Percentiles rank a stretch among this genome's conserved stretches.
phyloP scores from a whole-genome alignment of 768 basidiomycete genomes.

The Galerina marginata region DNA sequence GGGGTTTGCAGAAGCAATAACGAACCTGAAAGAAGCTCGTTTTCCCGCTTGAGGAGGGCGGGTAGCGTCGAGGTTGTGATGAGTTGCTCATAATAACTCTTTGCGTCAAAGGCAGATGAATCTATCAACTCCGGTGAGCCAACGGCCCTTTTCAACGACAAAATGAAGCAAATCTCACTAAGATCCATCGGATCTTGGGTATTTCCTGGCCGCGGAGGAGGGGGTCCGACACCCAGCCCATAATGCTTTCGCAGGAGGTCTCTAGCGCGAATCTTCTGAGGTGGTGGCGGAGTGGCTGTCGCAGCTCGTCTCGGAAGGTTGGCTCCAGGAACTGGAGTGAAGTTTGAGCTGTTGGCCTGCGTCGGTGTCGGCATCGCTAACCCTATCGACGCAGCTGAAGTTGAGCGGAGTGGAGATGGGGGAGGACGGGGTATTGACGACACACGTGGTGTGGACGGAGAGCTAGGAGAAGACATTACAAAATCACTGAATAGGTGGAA shows the following conservation, averaged over 20 bases:
- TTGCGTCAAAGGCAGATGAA: conserved; percentile 82
- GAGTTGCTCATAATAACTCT: conserved; percentile 83
- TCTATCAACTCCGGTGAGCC: conserved; percentile 46
- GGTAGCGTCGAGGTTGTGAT: conserved; percentile 82
- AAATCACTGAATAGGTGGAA: not conserved
- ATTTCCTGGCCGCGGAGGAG: conserved; percentile 61
- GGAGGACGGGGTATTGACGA: conserved; percentile 29
- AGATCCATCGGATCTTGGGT: conserved; percentile 82
- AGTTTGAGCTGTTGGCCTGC: not conserved
- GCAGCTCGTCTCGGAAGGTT: conserved; percentile 3
- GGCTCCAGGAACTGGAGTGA: not conserved
- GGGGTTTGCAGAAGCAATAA: not conserved
- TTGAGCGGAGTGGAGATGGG: conserved; percentile 29
- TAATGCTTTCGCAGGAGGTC: conserved; percentile 88
- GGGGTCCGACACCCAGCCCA: conserved; percentile 79
- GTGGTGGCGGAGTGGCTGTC: conserved; percentile 16
- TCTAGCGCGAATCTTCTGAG: conserved; percentile 64
- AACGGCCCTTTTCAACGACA: not conserved
- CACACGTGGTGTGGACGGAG: conserved; percentile 19
- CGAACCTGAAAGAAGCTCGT: conserved; percentile 76
- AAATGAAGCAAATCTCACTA: conserved; percentile 48
- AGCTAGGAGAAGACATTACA: conserved; percentile 10
- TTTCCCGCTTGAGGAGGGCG: conserved; percentile 77
- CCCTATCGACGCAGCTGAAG: conserved; percentile 12
- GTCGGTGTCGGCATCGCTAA: conserved; percentile 6